Conservation (phyloP, 768 basidiomycete species). For the Inosperma sp. region DNA sequence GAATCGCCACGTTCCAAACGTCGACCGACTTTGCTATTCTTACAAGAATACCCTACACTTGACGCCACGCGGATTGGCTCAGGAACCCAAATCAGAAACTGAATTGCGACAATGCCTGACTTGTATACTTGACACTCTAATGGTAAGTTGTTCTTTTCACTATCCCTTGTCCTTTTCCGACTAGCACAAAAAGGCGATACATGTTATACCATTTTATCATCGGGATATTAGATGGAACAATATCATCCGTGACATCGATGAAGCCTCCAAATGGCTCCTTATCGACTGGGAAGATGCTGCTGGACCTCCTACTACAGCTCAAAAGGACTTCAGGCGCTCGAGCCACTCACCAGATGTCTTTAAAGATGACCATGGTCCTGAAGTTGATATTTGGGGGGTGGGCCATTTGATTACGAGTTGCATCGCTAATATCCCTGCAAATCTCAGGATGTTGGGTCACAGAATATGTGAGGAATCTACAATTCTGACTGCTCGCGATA, state of each 20-base stretch:
- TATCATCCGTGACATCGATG: constrained; percentile 19
- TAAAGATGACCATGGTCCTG: constrained; percentile 25
- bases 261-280: constrained; percentile 25
- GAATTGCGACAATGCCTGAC: constrained; percentile 9
- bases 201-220: constrained; percentile 15
- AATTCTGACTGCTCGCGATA: not conserved
- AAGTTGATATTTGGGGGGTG: constrained; percentile 32
- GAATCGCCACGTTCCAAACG: too few relatives aligned
- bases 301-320: constrained; percentile 16
- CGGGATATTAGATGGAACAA: constrained; percentile 25
- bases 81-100: constrained; percentile 14
- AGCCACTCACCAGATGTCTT: constrained; percentile 23
- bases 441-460: not conserved
- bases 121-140: not conserved
- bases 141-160: not conserved
- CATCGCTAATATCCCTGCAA: not conserved
- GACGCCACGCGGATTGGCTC: constrained; percentile 30
- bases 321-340: constrained; percentile 7
- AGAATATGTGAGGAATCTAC: not conserved
- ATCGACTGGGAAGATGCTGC: constrained; percentile 31
- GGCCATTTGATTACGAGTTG: constrained; percentile 19
- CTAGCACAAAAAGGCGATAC: not conserved
- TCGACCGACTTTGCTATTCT: too few relatives aligned
- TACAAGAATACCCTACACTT: constrained; percentile 6
- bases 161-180: not conserved